Percentiles rank a stretch among this genome's conserved stretches.
phyloP scores from a whole-genome alignment of 2,329 filamentous ascomycete species.

The Lomentospora prolificans region DNA sequence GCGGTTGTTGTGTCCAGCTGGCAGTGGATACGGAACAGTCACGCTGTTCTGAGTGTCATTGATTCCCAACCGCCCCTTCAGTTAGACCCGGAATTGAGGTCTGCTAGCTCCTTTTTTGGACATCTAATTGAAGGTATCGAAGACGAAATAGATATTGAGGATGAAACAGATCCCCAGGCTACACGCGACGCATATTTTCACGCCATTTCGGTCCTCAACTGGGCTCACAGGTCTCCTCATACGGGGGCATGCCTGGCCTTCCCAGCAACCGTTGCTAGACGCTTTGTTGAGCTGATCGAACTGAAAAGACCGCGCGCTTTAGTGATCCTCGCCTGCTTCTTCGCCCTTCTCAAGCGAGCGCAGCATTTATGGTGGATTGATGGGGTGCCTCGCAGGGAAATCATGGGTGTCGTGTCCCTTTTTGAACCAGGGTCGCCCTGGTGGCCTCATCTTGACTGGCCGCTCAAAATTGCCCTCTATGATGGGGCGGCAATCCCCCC shows the following conservation, averaged over 20 bases:
- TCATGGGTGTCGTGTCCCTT: slow-evolving; percentile 51
- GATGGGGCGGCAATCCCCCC: slow-evolving; percentile 43
- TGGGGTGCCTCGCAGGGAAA: slow-evolving; percentile 54
- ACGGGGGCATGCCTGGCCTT: slow-evolving; percentile 51
- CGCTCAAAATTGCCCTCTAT: slow-evolving; percentile 47
- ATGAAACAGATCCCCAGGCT: slow-evolving; percentile 19
- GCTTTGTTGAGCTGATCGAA: slow-evolving; percentile 50
- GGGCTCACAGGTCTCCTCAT: slow-evolving; percentile 52
- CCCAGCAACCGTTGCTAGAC: slow-evolving; percentile 53
- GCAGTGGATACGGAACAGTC: slow-evolving; percentile 51
- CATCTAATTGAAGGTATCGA: slow-evolving; percentile 48
- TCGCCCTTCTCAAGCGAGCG: slow-evolving; percentile 52
- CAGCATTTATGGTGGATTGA: slow-evolving; percentile 61
- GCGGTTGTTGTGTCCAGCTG: slow-evolving; percentile 54
- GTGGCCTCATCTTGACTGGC: slow-evolving; percentile 54
- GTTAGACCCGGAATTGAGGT: slow-evolving; percentile 41
- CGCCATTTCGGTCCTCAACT: slow-evolving; percentile 56
- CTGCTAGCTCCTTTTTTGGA: slow-evolving; percentile 47
- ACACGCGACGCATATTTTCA: slow-evolving; percentile 45
- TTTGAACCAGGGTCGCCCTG: slow-evolving; percentile 49
- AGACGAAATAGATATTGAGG: slow-evolving; percentile 37
- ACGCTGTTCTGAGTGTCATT: slow-evolving; percentile 50
- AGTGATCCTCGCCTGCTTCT: slow-evolving; percentile 56
- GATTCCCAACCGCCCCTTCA: slow-evolving; percentile 54
- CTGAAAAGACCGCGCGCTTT: slow-evolving; percentile 50